Conservation (phyloP, 345 rosid species). For the Alliaria petiolata region DNA sequence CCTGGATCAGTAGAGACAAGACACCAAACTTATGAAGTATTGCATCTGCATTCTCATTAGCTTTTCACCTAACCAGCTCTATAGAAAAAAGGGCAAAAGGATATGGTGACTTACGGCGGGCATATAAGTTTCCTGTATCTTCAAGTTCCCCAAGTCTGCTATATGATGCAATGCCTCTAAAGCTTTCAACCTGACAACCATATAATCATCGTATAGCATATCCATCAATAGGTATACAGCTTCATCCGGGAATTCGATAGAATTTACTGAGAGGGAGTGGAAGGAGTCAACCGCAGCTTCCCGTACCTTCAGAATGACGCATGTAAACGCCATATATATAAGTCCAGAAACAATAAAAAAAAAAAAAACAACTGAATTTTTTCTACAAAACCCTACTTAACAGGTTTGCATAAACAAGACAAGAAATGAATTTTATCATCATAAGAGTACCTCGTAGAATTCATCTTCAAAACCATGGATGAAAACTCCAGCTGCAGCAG, state of each 20-base stretch:
- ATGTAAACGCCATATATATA: neutral
- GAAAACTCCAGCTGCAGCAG: constrained; percentile 71
- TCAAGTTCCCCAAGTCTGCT: constrained; percentile 50
- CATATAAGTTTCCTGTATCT: constrained; percentile 59
- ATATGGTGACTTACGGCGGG: constrained; percentile 51
- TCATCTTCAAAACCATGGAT: constrained; percentile 97
- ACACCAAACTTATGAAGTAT: neutral
- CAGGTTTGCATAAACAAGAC: constrained; percentile 4
- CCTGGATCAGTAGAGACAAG: neutral
- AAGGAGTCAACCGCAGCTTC: constrained; percentile 65
- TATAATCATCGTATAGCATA: constrained; percentile 79
- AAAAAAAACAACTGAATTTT: neutral
- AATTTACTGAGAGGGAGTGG: constrained; percentile 50
- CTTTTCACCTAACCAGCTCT: neutral
- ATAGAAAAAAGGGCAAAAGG: neutral
- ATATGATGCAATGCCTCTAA: constrained; percentile 64
- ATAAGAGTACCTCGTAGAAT: constrained; percentile 56
- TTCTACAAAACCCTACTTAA: neutral
- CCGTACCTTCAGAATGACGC: constrained; percentile 63
- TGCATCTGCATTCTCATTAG: neutral
- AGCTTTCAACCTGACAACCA: constrained; percentile 67
- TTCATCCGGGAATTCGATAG: constrained; percentile 69
- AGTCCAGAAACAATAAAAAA: constrained; percentile 22
- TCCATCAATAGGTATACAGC: constrained; percentile 75
- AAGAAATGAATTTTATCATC: neutral